Percentiles rank a stretch among this genome's conserved stretches.
These are phyloP conservation scores for Rhododendron molle DNA, from an alignment of 148 eudicot species.

Conservation along the genomic window DNA sequence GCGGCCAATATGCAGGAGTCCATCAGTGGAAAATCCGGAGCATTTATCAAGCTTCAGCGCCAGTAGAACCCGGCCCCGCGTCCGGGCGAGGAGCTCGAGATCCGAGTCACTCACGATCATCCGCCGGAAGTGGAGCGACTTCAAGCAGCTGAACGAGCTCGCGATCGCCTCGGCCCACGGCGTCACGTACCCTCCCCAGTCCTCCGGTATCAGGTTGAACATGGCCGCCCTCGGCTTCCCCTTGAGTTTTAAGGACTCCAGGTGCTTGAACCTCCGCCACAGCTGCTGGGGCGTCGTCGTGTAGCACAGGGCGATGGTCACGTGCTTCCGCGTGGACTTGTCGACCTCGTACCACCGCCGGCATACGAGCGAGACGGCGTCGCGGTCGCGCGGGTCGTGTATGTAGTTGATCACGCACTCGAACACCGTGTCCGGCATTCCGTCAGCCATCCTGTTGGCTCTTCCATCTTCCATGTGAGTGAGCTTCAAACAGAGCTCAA, in stretches of 20 bases:
- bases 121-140: conserved; percentile 65
- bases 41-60: conserved; percentile 77
- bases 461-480: conserved; percentile 20
- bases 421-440: conserved; percentile 54
- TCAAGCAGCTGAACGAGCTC: conserved; percentile 33
- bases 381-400: conserved; percentile 58
- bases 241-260: conserved; percentile 71
- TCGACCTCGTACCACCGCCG: conserved; percentile 65
- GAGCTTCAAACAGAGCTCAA: neutral
- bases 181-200: conserved; percentile 91
- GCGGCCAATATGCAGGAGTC: conserved; percentile 55
- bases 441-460: neutral
- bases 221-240: conserved; percentile 96
- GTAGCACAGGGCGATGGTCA: conserved; percentile 81
- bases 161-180: conserved; percentile 64
- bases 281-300: conserved; percentile 63
- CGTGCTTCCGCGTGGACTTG: conserved; percentile 50
- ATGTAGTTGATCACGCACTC: conserved; percentile 61
- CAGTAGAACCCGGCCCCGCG: conserved; percentile 34
- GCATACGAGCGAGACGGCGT: conserved; percentile 59
- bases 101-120: conserved; percentile 84
- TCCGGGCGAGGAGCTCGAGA: conserved; percentile 48
- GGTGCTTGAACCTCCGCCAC: conserved; percentile 50
- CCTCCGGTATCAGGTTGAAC: conserved; percentile 86
- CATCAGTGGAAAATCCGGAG: conserved; percentile 84